Evolutionary conservation across 441 rosid genomes (phyloP), one percentile per base, ranked within the genome.

Genomic region (Gossypium aridum): DNA sequence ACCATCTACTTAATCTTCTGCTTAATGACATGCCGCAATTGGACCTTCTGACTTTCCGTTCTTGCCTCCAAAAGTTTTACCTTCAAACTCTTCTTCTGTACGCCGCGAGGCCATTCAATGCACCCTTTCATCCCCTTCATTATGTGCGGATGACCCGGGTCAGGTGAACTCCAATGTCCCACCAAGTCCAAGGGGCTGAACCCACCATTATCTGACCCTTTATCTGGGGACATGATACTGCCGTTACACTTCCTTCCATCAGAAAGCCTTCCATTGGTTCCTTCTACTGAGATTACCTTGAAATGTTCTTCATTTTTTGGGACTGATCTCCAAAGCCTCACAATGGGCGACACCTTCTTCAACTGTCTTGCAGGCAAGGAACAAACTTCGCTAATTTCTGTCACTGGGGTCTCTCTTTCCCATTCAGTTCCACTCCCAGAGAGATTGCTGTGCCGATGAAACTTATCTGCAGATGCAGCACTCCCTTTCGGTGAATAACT

Each of bases 21-120:
- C 71, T 90, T 88, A 60, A 95, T 93, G 37, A 95, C 98, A 65
- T 93, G 98, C 70, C 87, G 86, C 77, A 95, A 45, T 79, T 95
- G 98, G 71, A 90, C 83, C 78, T 90, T 93, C 78, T 89, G 96
- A 76, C 91, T 91, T 82, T 91, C 97, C 81, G 87, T 87, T 78
- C 97, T 85, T 16, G 96, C 98, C 83, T 93, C 98, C 59, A 95
- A 72, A 54, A 93, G 98, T 88, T 88, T 92, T 2, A 95, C 90
- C 87, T 93, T 93, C 88, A 92, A 79, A 69, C 97, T 91, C 74
- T 81, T 78, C 87, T 89, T 95, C 79, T 92, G 95, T 7, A 83
- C 78, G 4, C 87, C 92, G 3, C 97, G 90, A n/a, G 97, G 93
- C 98, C 98, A 95, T 63, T 95, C 98, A 19, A 93, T 93, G 89